Conservation (phyloP, 108 stramenopile genomes). For the Skeletonema tropicum region DNA sequence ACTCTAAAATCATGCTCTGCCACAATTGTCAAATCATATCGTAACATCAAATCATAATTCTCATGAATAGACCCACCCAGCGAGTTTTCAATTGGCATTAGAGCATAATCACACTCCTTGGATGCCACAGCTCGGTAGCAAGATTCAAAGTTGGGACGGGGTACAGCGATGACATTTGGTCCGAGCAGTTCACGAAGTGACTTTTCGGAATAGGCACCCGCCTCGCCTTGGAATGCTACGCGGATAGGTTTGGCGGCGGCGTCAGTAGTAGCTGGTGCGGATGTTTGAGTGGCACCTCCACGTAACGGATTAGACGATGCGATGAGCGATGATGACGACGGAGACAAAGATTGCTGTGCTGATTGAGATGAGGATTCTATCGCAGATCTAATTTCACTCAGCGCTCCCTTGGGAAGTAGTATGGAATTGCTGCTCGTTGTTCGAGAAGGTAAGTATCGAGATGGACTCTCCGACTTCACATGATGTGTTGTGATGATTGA, state of each 20-base stretch:
- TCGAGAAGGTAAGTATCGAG: slow-evolving; percentile 9
- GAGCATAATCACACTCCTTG: slow-evolving; percentile 93
- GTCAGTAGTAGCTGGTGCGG: neutral
- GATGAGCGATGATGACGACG: slow-evolving; percentile 7
- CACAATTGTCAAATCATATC: slow-evolving; percentile 84
- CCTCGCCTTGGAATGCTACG: slow-evolving; percentile 97
- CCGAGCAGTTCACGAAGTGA: slow-evolving; percentile 92
- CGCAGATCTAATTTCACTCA: slow-evolving; percentile 31
- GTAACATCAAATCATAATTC: slow-evolving; percentile 96
- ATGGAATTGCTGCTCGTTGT: slow-evolving; percentile 9
- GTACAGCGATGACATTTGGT: slow-evolving; percentile 81
- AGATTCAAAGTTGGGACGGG: slow-evolving; percentile 91
- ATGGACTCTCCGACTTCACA: neutral
- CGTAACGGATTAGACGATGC: neutral
- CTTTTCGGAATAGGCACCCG: slow-evolving; percentile 98
- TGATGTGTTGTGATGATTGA: neutral
- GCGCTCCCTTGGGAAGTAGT: slow-evolving; percentile 15
- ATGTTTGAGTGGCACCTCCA: slow-evolving; percentile 3
- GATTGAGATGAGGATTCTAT: slow-evolving; percentile 14
- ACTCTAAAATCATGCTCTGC: slow-evolving; percentile 97
- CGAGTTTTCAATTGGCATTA: slow-evolving; percentile 96
- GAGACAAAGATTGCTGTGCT: neutral
- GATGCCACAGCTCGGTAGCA: slow-evolving; percentile 96
- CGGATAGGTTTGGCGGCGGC: slow-evolving; percentile 48
- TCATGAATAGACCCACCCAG: slow-evolving; percentile 98